Evolutionary conservation across 148 eudicot species (phyloP), one percentile per base, ranked within the genome.

Genomic region (Pouteria glomerata): DNA sequence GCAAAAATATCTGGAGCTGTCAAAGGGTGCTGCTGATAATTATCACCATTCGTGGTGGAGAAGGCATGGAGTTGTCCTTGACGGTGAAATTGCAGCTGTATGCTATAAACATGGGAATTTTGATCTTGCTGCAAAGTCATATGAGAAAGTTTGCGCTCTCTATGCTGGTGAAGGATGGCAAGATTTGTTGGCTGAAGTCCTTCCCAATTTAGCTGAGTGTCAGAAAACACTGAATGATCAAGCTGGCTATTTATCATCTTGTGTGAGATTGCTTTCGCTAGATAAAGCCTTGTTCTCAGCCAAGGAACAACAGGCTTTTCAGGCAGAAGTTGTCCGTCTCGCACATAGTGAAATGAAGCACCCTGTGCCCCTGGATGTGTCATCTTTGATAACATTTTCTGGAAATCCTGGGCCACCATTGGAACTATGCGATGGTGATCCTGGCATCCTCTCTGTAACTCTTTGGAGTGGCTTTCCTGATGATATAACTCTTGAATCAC

Each of bases 391-490:
- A 58, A 94, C 98, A 57, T 94, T 94, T 86, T 87, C 98, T 24
- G 91, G 97, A 21, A 87, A 79, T 80, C 85, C 90, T 57, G 98
- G 98, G 55, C 88, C 90, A 42, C 90, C 91, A n/a, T 59, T 94
- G 70, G 84, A 86, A 79, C 78, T 94, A 58, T 94, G 96, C 81
- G 97, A 94, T 81, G 97, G 98, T 18, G 98, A 94, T 85, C 97
- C 98, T 78, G 97, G 98, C 57, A 79, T 85, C 60, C 79, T 94
- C 42, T 86, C 85, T 26, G 98, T 88, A 18, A 78, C 74, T 78
- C 85, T 94, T 57, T 94, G 97, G 98, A 94, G 97, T 89, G 98
- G 97, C 52, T 94, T 94, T 88, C 97, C 98, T 48, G 93, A 94
- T 82, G 96, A 89, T 78, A 94, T 91, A 57, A 87, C 93, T 77